Evolutionary conservation across 2,329 filamentous ascomycete species (phyloP), one percentile per base, ranked within the genome.

Genomic region (Fusarium piperis): DNA sequence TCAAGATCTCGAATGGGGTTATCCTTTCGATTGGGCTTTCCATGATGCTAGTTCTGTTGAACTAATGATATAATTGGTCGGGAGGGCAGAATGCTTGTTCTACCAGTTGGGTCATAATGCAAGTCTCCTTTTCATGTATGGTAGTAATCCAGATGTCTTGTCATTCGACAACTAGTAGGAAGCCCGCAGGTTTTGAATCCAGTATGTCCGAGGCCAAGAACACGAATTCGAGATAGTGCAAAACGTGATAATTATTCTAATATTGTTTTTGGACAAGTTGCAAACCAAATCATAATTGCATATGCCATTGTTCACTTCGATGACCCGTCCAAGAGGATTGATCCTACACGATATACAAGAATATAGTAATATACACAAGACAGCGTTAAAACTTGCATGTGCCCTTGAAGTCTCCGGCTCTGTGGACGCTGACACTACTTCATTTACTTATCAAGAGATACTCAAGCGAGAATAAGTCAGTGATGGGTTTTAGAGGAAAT

Each of bases 31-130:
- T 65, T 2, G 67, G 60, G 13, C 30, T 69, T 12, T 52, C 41
- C 0, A 51, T 64, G 59, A 41, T 68, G 12, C 23, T 68, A 6
- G 38, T 62, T 26, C 35, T 62, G n/a, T 6, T 68, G 6, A 41
- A 62, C 35, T 68, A 64, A 12, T 48, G 30, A 48, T 30, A 12
- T 18, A 48, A 48, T 16, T 30, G 44, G 44, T 30, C 44, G 26
- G 44, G 16, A 5, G 16, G 44, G 16, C 44, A 30, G 26, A 48
- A 48, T 6, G 16, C 44, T 48, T 48, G 30, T 12, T 48, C 44
- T 48, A 48, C 26, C 18, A 26, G 44, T 30, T 18, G 26, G 44
- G 26, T 30, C 26, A 30, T 56, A 48, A 30, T 48, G 16, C 44
- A 30, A 48, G 44, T 48, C 44, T 48, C 26, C 15, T 48, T 18